A percentile compares a stretch with the other conserved stretches of the same genome.
phyloP scores from a whole-genome alignment of 208 protist genomes.

The Zelonia costaricensis region DNA sequence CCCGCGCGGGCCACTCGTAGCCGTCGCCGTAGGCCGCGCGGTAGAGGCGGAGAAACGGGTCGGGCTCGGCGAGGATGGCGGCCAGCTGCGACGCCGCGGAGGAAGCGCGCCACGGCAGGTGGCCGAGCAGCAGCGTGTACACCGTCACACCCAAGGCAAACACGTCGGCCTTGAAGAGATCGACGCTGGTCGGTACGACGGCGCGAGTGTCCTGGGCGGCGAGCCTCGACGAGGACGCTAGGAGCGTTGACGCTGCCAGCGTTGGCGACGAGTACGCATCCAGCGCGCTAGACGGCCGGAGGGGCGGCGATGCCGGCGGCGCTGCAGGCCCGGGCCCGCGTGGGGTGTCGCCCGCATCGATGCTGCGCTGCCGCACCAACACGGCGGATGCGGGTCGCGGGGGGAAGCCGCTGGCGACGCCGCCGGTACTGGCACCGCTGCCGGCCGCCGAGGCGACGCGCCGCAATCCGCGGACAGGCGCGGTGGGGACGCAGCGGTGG shows the following conservation, averaged over 20 bases:
- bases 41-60: slow-evolving; percentile 53
- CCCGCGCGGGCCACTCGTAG: slow-evolving; percentile 19
- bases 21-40: slow-evolving; percentile 27
- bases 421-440: no score
- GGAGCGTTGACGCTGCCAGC: no score
- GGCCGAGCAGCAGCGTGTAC: slow-evolving; percentile 65
- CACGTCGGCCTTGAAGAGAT: slow-evolving; percentile 75
- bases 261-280: no score
- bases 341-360: background rate
- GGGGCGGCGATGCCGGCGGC: background rate
- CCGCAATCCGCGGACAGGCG: no score
- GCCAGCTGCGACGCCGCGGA: slow-evolving; percentile 44
- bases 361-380: background rate
- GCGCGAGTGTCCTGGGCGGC: no score
- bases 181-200: slow-evolving; percentile 15
- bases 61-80: slow-evolving; percentile 43
- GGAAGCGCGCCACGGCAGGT: slow-evolving; percentile 54
- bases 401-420: background rate
- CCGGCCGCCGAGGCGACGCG: no score
- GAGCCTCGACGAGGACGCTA: no score
- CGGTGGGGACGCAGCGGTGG: no score
- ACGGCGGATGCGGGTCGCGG: background rate
- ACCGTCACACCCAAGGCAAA: slow-evolving; percentile 70
- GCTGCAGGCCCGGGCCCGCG: no score
- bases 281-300: no score